Evolutionary conservation across 352 stramenopile species (phyloP).

Genomic region (Pythium grandisporangium): DNA sequence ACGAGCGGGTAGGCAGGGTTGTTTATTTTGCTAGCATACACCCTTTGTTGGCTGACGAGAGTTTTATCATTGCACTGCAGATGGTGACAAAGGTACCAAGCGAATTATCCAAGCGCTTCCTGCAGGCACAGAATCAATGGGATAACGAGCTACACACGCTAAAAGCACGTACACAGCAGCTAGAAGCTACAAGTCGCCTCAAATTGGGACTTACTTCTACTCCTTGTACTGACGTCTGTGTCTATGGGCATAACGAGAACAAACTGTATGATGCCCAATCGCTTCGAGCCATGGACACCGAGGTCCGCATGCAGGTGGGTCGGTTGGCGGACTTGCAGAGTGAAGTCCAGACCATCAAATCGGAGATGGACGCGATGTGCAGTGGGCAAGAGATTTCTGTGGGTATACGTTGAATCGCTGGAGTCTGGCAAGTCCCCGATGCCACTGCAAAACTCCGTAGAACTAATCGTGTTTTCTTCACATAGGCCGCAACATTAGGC

Average conservation of each 20-base stretch:
- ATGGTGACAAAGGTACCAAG: conserved; percentile 41
- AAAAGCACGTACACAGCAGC: conserved; percentile 19
- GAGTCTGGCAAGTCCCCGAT: neutral
- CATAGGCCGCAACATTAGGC: conserved; percentile 19
- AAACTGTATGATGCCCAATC: conserved; percentile 7
- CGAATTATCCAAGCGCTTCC: conserved; percentile 36
- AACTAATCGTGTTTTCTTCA: too few relatives aligned
- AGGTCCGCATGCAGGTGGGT: conserved; percentile 5
- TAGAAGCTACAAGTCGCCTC: conserved; percentile 9
- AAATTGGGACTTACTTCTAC: too few relatives aligned
- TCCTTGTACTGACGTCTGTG: too few relatives aligned
- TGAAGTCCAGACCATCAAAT: neutral
- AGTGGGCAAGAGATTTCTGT: conserved; percentile 7
- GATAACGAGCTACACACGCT: conserved; percentile 24
- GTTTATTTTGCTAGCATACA: neutral
- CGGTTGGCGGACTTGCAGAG: conserved; percentile 5
- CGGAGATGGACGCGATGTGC: conserved; percentile 2
- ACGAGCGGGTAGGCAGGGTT: too few relatives aligned
- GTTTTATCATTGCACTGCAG: conserved; percentile 18
- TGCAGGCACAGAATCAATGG: conserved; percentile 34
- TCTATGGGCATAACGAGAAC: conserved; percentile 12
- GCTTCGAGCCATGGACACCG: conserved; percentile 10
- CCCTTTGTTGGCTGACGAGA: neutral
- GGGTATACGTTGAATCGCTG: neutral
- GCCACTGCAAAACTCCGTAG: too few relatives aligned